Evolutionary conservation across 2,329 filamentous ascomycete species (phyloP).

Genomic region (Nectriaceae sp.): DNA sequence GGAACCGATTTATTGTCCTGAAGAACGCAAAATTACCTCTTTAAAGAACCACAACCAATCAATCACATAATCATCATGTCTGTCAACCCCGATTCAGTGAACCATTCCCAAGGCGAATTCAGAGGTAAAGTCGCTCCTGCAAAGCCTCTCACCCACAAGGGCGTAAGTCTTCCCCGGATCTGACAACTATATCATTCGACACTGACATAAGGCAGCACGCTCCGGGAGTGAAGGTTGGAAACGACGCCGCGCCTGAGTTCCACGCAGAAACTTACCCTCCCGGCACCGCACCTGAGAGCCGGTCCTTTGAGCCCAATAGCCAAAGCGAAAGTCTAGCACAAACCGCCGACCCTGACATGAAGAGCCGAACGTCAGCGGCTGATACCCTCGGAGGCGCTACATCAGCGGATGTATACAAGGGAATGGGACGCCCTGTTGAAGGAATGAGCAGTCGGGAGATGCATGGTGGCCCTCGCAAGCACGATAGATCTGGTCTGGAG

Average conservation of each 20-base stretch:
- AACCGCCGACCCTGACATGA: conserved; percentile 31
- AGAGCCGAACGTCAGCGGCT: conserved; percentile 23
- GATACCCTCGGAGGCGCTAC: conserved; percentile 47
- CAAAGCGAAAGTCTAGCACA: conserved; percentile 36
- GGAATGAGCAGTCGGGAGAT: conserved; percentile 46
- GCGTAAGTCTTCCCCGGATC: conserved; percentile 45
- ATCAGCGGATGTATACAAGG: conserved; percentile 44
- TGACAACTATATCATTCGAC: background rate
- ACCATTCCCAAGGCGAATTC: conserved; percentile 56
- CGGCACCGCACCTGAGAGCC: conserved; percentile 60
- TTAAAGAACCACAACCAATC: background rate
- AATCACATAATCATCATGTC: conserved; percentile 41
- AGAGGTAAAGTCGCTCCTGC: conserved; percentile 49
- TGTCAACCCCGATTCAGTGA: conserved; percentile 52
- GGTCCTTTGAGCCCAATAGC: conserved; percentile 43
- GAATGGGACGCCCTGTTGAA: conserved; percentile 44
- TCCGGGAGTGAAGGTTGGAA: conserved; percentile 60
- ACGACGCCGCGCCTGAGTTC: conserved; percentile 64
- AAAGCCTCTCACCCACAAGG: conserved; percentile 54
- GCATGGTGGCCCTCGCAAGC: conserved; percentile 40
- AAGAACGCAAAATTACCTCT: too few species aligned
- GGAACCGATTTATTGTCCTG: too few species aligned
- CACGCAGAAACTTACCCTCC: conserved; percentile 59
- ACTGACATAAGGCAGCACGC: conserved; percentile 60
- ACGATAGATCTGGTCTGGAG: conserved; percentile 40